Evolutionary conservation across 768 basidiomycete genomes (phyloP), one percentile per base, ranked within the genome.

Genomic region (Russula sp.): DNA sequence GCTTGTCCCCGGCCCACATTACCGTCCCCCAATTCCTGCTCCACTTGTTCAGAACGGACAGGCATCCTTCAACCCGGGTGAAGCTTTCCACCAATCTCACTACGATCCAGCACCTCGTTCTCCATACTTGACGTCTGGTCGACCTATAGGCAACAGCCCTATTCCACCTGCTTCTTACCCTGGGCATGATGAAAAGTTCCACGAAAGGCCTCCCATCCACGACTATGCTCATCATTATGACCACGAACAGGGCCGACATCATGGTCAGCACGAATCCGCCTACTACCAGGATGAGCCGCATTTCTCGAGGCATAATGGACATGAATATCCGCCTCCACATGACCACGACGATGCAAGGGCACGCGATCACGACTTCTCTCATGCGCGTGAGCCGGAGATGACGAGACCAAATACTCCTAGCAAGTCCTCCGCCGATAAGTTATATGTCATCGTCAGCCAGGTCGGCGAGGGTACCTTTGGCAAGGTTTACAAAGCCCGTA

Each of bases 381-480:
- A 60, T 38, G 24, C 42, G 16, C 50, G 57, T 55, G 65, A 62
- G 3, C 36, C 38, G 22, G 65, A 68, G 30, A 18, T 59, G 16
- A 67, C 59, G 4, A 56, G 68, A 34, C 66, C 68, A 16, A 67
- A 57, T 18, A 64, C 66, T 28, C 68, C 68, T 30, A 59, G n/a
- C 52, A 61, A 60, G 46, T 60, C 44, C 40, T 59, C 59, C 2
- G 71, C 71, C 34, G 77, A 78, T 59, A 89, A 92, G 63, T 73
- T 93, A 22, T 99, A 97, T 75, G 83, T 85, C 57, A 91, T 94
- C 65, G 80, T 98, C 28, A 89, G 85, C 54, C 95, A 98, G 71
- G 97, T 99, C 50, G 97, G 97, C 13, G 96, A 98, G 75, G 97
- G 97, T 3, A 99, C 97, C 2, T 99, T 98, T 72, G 96, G 96